These are phyloP conservation scores for Fusarium domesticum DNA, from an alignment of 2,329 filamentous ascomycete species.

Conservation along the genomic window DNA sequence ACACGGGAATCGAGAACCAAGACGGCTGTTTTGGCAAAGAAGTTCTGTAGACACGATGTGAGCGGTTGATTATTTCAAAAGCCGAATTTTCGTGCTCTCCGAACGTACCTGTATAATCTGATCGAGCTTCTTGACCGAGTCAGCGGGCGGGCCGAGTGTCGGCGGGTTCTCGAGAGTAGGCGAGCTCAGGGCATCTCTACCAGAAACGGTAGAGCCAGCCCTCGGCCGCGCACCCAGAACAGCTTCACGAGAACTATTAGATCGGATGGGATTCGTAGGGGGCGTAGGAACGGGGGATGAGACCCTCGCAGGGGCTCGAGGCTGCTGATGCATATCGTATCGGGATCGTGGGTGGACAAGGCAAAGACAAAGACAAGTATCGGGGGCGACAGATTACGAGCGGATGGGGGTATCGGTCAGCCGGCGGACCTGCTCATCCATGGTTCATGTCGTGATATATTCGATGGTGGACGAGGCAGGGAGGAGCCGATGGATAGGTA, in stretches of 20 bases:
- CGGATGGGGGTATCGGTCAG: constrained; percentile 32
- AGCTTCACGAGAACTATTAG: constrained; percentile 71
- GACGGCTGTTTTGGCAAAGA: constrained; percentile 82
- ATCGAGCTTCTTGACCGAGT: constrained; percentile 76
- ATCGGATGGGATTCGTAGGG: constrained; percentile 68
- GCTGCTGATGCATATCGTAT: constrained; percentile 79
- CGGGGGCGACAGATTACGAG: constrained; percentile 26
- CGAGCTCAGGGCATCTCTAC: constrained; percentile 43
- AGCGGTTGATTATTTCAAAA: too few species aligned
- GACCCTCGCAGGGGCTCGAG: constrained; percentile 68
- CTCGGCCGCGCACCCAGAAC: constrained; percentile 39
- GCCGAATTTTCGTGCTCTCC: too few species aligned
- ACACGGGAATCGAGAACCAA: constrained; percentile 80
- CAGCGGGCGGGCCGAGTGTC: constrained; percentile 53
- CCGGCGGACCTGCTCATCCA: constrained; percentile 36
- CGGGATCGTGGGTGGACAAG: too few species aligned
- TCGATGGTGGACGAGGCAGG: background rate
- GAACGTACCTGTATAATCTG: constrained; percentile 80
- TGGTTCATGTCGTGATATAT: constrained; percentile 28
- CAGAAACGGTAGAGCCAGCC: constrained; percentile 42
- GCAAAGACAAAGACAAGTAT: too few species aligned
- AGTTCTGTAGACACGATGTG: constrained; percentile 62
- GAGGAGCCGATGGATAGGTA: constrained; percentile 7
- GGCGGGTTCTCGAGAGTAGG: constrained; percentile 47
- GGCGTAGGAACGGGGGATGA: constrained; percentile 71